Base-by-base conservation (phyloP, 345 rosid genomes). In the Eutrema japonicum region DNA sequence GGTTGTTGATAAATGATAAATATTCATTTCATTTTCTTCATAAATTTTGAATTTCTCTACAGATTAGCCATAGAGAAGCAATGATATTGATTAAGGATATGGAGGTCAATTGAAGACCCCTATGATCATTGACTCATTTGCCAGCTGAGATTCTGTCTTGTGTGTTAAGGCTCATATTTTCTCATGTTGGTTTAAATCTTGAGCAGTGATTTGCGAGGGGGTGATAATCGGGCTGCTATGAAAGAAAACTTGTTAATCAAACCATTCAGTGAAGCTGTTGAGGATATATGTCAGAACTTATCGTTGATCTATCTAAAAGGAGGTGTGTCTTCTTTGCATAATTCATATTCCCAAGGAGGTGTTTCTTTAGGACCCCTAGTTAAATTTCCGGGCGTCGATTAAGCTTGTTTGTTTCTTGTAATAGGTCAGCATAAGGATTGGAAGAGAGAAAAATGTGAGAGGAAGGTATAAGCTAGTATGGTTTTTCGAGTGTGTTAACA, bases 271-370 rank as follows among this genome's bases (percentile, higher is more conserved):
- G 96, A 94, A 68, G 79, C 90, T 74, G 83, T 73, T 71, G 84
- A 77, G 10, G 79, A 63, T 77, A 72, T 76, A 75, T 90, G 89
- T 27, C 85, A 87, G 52, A 66, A 81, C 68, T 37, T 84, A 18
- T 87, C 97, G 29, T 81, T 92, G 87, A 92, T 95, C 78, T 88
- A 88, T 81, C 67, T 95, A 18, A 64, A 85, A 88, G 70, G 96
- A 88, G 96, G 99, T 95, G 69, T 8, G 32, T 49, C 33, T 57
- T 35, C 63, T 68, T 32, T 46, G 50, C 54, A 50, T 77, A 26
- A 70, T 60, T 45, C 73, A 3, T 61, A 47, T 50, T 52, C 41
- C 42, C 18, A 30, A 22, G 59, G 95, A 92, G 81, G 22, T 18
- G 26, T 22, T 22, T 22, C 0, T 22, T 22, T 22, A 22, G 26